These are phyloP conservation scores for Brassica rapa DNA, from an alignment of 345 rosid genomes.

Conservation along the genomic window DNA sequence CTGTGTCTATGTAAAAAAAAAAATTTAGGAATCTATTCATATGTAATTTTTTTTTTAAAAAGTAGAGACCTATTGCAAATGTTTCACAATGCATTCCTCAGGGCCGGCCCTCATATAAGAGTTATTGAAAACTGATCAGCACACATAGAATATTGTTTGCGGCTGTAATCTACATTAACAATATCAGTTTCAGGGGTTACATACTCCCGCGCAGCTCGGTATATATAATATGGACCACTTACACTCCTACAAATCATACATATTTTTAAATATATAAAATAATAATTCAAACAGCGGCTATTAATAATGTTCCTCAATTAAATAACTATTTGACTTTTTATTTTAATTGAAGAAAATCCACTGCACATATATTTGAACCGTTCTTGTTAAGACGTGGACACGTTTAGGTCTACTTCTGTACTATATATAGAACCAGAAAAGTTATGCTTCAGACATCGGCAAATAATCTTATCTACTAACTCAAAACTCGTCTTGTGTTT, in stretches of 20 bases:
- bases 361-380: background rate
- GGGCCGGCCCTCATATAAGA: background rate
- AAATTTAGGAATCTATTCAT: too few relatives aligned
- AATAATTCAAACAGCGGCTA: background rate
- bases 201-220: too few relatives aligned
- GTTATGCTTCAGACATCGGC: background rate
- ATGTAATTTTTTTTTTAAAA: too few relatives aligned
- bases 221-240: too few relatives aligned
- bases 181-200: background rate
- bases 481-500: slow-evolving; percentile 15
- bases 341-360: background rate
- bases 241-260: background rate
- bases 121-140: background rate
- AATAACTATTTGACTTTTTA: background rate
- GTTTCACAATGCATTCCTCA: too few relatives aligned
- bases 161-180: background rate
- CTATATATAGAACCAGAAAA: background rate
- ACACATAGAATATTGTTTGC: background rate
- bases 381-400: background rate
- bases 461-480: background rate
- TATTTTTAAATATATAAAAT: background rate
- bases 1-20: too few relatives aligned
- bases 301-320: background rate
- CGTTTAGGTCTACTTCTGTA: background rate
- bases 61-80: too few relatives aligned